Conservation (phyloP, 2,329 filamentous ascomycete genomes). For the Microascus cirrosus region DNA sequence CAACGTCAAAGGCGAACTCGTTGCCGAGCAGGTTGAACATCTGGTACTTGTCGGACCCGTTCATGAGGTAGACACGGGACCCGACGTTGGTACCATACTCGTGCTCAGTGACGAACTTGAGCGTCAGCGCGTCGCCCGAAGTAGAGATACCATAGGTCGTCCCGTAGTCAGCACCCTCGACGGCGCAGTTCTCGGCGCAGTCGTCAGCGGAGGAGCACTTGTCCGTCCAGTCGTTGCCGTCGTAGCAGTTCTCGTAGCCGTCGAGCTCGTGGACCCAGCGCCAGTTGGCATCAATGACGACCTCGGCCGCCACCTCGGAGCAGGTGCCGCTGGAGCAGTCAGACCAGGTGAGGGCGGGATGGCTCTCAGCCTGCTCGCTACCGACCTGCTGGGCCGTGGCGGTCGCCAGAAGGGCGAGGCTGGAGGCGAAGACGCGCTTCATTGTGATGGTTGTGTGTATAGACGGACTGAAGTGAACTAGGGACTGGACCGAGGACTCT, state of each 20-base stretch:
- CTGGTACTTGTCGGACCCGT: conserved; percentile 42
- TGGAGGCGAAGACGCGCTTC: conserved; percentile 2
- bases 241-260: conserved; percentile 35
- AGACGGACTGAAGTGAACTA: not conserved
- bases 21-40: conserved; percentile 48
- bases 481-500: not conserved
- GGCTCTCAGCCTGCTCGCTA: conserved; percentile 23
- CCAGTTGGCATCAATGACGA: conserved; percentile 43
- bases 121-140: conserved; percentile 29
- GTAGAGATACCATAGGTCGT: conserved; percentile 35
- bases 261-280: conserved; percentile 35
- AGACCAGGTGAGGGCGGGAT: conserved; percentile 32
- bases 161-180: conserved; percentile 33
- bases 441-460: not conserved
- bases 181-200: conserved; percentile 30
- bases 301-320: conserved; percentile 25
- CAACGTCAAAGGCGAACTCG: conserved; percentile 57
- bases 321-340: conserved; percentile 31
- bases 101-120: conserved; percentile 40
- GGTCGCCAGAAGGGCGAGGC: conserved; percentile 17
- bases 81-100: conserved; percentile 26
- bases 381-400: conserved; percentile 29
- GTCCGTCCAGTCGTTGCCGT: conserved; percentile 25
- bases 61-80: conserved; percentile 48
- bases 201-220: conserved; percentile 24